phyloP scores from a whole-genome alignment of 2,329 filamentous ascomycete species.

The Harringtonia lauricola region DNA sequence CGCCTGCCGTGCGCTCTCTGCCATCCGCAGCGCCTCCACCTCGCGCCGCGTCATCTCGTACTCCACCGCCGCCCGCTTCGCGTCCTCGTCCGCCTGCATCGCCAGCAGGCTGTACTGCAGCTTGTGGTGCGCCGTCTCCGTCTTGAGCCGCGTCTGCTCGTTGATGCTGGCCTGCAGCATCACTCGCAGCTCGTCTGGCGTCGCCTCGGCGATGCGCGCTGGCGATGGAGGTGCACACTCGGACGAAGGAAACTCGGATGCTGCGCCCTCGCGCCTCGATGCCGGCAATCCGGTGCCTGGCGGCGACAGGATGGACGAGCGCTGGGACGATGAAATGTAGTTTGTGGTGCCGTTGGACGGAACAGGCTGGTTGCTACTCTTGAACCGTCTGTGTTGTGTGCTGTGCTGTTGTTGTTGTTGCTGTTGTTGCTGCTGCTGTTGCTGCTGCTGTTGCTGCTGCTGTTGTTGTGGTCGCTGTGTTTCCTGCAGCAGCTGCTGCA shows the following conservation, averaged over 20 bases:
- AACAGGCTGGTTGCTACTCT: background rate
- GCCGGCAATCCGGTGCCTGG: conserved; percentile 34
- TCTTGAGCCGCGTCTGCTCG: conserved; percentile 54
- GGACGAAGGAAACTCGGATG: conserved; percentile 13
- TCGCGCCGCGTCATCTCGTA: conserved; percentile 85
- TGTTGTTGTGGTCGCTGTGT: background rate
- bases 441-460: conserved; percentile 5
- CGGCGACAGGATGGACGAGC: conserved; percentile 39
- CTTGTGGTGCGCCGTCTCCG: conserved; percentile 81
- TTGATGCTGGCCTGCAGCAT: conserved; percentile 44
- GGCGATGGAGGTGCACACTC: conserved; percentile 37
- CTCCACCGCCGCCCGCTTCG: conserved; percentile 80
- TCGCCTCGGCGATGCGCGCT: conserved; percentile 39
- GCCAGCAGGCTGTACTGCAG: conserved; percentile 77
- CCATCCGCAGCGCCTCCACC: conserved; percentile 69
- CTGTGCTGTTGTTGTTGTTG: background rate
- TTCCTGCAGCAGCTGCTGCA: conserved; percentile 11
- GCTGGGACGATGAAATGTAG: conserved; percentile 29
- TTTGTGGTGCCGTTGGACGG: background rate
- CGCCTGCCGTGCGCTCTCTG: conserved; percentile 57
- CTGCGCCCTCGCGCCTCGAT: conserved; percentile 11
- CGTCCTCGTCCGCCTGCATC: conserved; percentile 74
- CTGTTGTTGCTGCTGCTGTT: background rate
- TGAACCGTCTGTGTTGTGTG: background rate
- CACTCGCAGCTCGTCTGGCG: conserved; percentile 42